phyloP scores from a whole-genome alignment of 805 yeast genomes.

The Yamadazyma akitaensis region DNA sequence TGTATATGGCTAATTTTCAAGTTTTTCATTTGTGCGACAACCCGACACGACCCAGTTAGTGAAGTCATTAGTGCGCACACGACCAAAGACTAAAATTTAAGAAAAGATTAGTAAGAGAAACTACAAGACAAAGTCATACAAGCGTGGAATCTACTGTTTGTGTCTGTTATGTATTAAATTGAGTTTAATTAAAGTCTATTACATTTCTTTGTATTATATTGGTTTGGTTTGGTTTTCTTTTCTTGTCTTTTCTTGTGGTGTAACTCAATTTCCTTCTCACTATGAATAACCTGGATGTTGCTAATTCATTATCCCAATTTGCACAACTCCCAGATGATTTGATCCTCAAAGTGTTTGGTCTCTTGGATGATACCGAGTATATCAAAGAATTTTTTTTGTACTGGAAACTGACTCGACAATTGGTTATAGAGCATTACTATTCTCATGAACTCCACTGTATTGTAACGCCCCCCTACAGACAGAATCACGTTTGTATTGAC shows the following conservation, averaged over 20 bases:
- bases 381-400: slow-evolving; percentile 23
- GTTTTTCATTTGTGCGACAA: not conserved
- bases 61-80: not conserved
- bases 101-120: no score
- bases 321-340: slow-evolving; percentile 22
- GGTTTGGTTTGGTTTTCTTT: no score
- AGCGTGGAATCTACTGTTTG: no score
- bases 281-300: no score
- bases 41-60: not conserved
- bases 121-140: no score
- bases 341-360: slow-evolving; percentile 16
- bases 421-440: slow-evolving; percentile 26
- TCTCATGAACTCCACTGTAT: slow-evolving; percentile 31
- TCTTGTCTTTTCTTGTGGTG: no score
- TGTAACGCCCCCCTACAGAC: slow-evolving; percentile 22
- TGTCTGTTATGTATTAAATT: no score
- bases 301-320: not conserved
- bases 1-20: not conserved
- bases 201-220: no score
- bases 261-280: no score
- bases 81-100: not conserved
- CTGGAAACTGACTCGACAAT: slow-evolving; percentile 17
- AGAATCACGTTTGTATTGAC: slow-evolving; percentile 9
- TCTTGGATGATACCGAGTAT: slow-evolving; percentile 19
- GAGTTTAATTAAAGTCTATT: no score